These are phyloP conservation scores for Miamiensis avidus DNA, from an alignment of 169 alveolate genomes.

Conservation along the genomic window DNA sequence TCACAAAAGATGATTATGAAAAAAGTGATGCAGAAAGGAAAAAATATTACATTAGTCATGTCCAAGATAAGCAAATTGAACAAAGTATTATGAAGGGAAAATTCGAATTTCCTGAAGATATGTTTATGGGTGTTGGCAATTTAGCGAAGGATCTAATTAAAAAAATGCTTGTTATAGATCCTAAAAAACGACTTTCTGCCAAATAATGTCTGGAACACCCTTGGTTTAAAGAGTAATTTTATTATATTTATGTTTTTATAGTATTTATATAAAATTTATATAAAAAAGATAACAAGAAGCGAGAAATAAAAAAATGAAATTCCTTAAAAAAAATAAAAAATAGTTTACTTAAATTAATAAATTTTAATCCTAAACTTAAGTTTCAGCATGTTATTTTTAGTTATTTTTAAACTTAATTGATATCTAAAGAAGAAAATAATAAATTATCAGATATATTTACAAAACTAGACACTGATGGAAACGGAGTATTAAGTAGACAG, in stretches of 20 bases:
- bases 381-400: not conserved
- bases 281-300: no score
- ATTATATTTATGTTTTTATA: no score
- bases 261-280: no score
- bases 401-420: not conserved
- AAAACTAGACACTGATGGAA: conserved; percentile 10
- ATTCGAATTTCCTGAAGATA: not conserved
- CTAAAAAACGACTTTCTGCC: conserved; percentile 78
- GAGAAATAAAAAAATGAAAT: not conserved
- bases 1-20: no score
- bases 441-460: conserved; percentile 4
- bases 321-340: not conserved
- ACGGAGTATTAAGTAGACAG: conserved; percentile 5
- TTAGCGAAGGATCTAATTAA: conserved; percentile 79
- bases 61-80: no score
- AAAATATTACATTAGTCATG: no score
- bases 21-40: no score
- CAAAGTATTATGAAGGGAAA: no score
- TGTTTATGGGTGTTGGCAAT: conserved; percentile 28
- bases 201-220: conserved; percentile 76
- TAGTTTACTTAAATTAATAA: not conserved
- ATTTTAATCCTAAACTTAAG: not conserved
- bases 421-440: conserved; percentile 3
- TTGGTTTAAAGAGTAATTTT: conserved; percentile 74
- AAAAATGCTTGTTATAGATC: conserved; percentile 75